A percentile compares a stretch with the other conserved stretches of the same genome.
Evolutionary conservation across 257 asterid species (phyloP).

Genomic region (Solanum ossicruentum): DNA sequence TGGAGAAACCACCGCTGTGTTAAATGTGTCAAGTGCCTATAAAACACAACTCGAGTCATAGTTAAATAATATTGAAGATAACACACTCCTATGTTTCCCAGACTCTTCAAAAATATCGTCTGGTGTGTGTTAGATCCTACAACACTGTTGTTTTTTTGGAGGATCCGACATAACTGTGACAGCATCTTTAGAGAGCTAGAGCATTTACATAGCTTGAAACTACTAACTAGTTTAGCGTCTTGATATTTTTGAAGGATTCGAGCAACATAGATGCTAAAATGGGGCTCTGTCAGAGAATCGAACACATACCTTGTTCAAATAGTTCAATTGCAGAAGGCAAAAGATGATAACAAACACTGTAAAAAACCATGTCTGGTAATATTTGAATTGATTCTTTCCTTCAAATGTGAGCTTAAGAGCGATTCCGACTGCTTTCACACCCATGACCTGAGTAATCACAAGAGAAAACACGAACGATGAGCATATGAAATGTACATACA

Average conservation of each 20-base stretch:
- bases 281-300: background rate
- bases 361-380: conserved; percentile 59
- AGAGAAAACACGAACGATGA: background rate
- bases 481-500: background rate
- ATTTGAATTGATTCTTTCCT: conserved; percentile 51
- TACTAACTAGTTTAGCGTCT: background rate
- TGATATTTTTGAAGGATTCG: background rate
- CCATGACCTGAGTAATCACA: conserved; percentile 41
- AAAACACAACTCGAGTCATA: background rate
- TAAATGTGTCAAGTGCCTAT: conserved; percentile 26
- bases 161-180: background rate
- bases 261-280: background rate
- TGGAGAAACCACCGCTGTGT: conserved; percentile 30
- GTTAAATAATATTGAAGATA: background rate
- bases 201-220: background rate
- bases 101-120: background rate
- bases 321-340: conserved; percentile 49
- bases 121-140: background rate
- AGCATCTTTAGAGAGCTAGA: background rate
- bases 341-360: conserved; percentile 33
- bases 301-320: conserved; percentile 49
- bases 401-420: conserved; percentile 45
- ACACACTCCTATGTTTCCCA: background rate
- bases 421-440: conserved; percentile 64
- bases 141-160: too few species aligned